Conservation (phyloP, 225 moss, liverwort and hornwort genomes). For the Asterella californica region DNA sequence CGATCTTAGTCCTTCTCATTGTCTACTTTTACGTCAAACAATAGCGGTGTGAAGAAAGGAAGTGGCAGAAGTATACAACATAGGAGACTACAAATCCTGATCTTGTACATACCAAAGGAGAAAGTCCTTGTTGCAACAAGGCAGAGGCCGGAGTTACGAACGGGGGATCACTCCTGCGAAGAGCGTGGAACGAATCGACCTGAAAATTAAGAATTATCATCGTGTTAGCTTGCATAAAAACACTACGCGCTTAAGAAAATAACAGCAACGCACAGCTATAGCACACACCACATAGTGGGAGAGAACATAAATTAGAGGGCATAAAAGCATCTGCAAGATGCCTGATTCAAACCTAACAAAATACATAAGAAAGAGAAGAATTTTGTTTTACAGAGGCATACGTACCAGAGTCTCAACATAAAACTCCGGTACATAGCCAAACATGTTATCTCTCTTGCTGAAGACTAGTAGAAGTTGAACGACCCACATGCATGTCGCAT, state of each 20-base stretch:
- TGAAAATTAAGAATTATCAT: slow-evolving; percentile 20
- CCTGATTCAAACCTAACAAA: neutral
- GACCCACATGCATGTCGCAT: slow-evolving; percentile 98
- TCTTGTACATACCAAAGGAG: slow-evolving; percentile 65
- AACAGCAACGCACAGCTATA: neutral
- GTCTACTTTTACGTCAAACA: no score
- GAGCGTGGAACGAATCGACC: slow-evolving; percentile 97
- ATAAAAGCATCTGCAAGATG: neutral
- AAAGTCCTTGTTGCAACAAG: slow-evolving; percentile 91
- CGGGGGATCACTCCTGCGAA: slow-evolving; percentile 93
- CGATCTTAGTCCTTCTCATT: no score
- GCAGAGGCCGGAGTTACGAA: slow-evolving; percentile 82
- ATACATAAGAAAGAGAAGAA: neutral
- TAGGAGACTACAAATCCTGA: neutral
- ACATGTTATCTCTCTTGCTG: slow-evolving; percentile 75
- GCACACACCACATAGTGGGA: neutral
- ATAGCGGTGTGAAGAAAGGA: neutral
- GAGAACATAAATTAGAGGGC: neutral
- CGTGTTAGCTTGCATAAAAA: neutral
- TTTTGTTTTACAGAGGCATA: neutral
- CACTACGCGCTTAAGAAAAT: neutral
- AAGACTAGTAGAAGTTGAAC: slow-evolving; percentile 84
- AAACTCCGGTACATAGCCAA: slow-evolving; percentile 91
- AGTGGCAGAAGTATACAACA: neutral
- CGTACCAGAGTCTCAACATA: slow-evolving; percentile 91